Conservation (phyloP, 352 stramenopile species). For the Hyaloperonospora brassicae region DNA sequence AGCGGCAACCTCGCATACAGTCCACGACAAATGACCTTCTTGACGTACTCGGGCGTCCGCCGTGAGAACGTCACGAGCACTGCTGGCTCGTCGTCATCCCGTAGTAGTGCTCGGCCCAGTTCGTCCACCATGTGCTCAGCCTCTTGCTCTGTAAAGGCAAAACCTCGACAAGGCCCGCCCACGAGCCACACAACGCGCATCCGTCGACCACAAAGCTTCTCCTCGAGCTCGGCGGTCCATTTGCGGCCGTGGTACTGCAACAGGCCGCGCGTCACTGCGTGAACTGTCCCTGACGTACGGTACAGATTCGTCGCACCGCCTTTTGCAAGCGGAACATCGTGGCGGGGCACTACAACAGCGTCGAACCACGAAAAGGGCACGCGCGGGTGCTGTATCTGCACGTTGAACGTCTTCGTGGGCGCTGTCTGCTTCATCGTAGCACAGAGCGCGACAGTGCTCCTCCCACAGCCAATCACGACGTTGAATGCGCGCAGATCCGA, state of each 20-base stretch:
- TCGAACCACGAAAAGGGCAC: slow-evolving; percentile 47
- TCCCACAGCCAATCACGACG: slow-evolving; percentile 63
- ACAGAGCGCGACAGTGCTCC: slow-evolving; percentile 57
- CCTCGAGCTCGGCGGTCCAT: slow-evolving; percentile 20
- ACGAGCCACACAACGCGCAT: slow-evolving; percentile 45
- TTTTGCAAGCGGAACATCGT: slow-evolving; percentile 34
- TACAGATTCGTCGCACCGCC: slow-evolving; percentile 24
- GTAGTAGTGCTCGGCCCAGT: slow-evolving; percentile 22
- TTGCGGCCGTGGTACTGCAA: slow-evolving; percentile 21
- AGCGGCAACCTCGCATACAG: slow-evolving; percentile 14
- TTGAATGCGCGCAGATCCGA: slow-evolving; percentile 8
- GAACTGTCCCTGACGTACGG: slow-evolving; percentile 49
- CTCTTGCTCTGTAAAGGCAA: slow-evolving; percentile 34
- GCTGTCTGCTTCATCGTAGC: slow-evolving; percentile 35
- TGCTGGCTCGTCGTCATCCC: slow-evolving; percentile 11
- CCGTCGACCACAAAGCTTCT: slow-evolving; percentile 17
- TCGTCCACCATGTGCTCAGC: slow-evolving; percentile 34
- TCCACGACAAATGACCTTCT: slow-evolving; percentile 25
- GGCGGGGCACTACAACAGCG: slow-evolving; percentile 47
- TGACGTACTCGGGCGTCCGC: slow-evolving; percentile 40
- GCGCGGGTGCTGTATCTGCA: slow-evolving; percentile 74
- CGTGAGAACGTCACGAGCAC: slow-evolving; percentile 67
- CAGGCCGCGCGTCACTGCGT: slow-evolving; percentile 25
- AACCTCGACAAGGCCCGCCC: slow-evolving; percentile 58
- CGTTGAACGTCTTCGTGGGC: slow-evolving; percentile 37